Conservation (phyloP, 331 rosid genomes). For the Phaseolus coccineus region DNA sequence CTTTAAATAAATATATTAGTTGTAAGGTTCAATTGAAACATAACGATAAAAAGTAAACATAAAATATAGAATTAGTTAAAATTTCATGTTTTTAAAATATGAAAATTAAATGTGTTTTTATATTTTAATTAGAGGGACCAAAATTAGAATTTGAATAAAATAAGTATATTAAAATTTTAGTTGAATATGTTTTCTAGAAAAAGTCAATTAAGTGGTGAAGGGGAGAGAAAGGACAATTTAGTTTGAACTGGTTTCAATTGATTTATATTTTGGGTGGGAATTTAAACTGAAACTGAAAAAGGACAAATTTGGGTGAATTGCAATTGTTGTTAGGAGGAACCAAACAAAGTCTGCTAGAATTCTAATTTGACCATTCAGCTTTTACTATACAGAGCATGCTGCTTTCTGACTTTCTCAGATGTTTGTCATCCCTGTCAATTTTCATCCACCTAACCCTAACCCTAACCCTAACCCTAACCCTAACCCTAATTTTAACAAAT, state of each 20-base stretch:
- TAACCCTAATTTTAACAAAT: not conserved
- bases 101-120: too few species aligned
- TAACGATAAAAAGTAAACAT: too few species aligned
- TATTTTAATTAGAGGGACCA: too few species aligned
- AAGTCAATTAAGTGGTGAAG: not conserved
- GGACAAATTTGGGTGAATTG: constrained; percentile 5
- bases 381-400: not conserved
- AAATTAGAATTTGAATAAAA: too few species aligned
- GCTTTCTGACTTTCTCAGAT: constrained; percentile 45
- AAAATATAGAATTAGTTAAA: too few species aligned
- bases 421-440: constrained; percentile 17
- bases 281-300: constrained; percentile 13
- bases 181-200: too few species aligned
- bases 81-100: too few species aligned
- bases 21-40: too few species aligned
- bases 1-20: too few species aligned
- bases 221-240: not conserved
- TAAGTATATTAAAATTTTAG: too few species aligned
- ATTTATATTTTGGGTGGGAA: too few species aligned
- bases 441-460: not conserved
- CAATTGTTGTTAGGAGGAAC: not conserved
- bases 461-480: not conserved
- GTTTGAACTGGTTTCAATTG: not conserved
- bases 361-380: constrained; percentile 46
- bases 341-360: constrained; percentile 1